phyloP scores from a whole-genome alignment of 495 filamentous ascomycete species.

The Xylaria venustula region DNA sequence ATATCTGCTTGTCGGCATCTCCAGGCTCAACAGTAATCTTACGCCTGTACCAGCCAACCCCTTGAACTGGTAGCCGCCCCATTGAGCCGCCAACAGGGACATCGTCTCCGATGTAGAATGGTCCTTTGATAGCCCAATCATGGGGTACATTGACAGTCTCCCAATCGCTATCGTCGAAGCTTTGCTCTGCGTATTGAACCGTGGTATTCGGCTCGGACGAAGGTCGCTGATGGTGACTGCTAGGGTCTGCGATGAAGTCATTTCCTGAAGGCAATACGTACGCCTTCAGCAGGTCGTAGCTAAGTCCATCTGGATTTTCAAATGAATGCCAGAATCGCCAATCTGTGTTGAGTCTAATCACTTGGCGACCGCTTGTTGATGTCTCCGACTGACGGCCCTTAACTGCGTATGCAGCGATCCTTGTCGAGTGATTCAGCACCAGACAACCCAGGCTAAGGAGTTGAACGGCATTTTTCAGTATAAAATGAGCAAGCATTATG shows the following conservation, averaged over 20 bases:
- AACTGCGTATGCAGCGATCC: background rate
- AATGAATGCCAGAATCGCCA: constrained; percentile 31
- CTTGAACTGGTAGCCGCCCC: constrained; percentile 48
- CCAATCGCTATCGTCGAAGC: constrained; percentile 18
- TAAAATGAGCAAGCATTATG: background rate
- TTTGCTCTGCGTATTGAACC: background rate
- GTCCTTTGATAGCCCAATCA: constrained; percentile 45
- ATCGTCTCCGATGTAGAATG: constrained; percentile 27
- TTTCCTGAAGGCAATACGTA: constrained; percentile 29
- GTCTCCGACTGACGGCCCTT: background rate
- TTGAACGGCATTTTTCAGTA: background rate
- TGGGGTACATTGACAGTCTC: constrained; percentile 23
- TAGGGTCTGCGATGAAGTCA: constrained; percentile 23
- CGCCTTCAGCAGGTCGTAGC: constrained; percentile 24
- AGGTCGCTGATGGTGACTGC: constrained; percentile 6
- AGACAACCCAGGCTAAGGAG: background rate
- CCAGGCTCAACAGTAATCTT: constrained; percentile 19
- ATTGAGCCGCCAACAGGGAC: constrained; percentile 49
- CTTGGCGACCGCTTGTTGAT: constrained; percentile 5
- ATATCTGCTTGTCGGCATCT: constrained; percentile 31
- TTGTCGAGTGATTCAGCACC: background rate
- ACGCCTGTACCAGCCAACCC: constrained; percentile 42
- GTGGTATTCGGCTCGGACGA: background rate
- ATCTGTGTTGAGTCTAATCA: constrained; percentile 23
- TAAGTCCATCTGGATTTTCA: constrained; percentile 23